phyloP scores from a whole-genome alignment of 2,329 filamentous ascomycete genomes.

The Ophiosphaerella korrae region DNA sequence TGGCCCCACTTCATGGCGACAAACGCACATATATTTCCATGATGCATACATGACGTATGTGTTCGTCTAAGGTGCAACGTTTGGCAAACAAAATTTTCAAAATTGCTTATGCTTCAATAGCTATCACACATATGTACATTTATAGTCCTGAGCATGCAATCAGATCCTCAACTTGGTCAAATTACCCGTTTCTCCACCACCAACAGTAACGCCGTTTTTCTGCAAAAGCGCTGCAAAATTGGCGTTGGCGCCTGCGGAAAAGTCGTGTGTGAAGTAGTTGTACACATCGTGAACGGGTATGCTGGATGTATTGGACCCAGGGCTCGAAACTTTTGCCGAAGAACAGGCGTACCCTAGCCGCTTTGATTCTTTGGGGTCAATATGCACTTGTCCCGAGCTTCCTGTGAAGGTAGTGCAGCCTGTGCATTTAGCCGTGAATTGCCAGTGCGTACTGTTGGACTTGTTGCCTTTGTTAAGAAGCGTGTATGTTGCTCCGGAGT shows the following conservation, averaged over 20 bases:
- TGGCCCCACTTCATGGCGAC: no score
- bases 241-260: slow-evolving; percentile 28
- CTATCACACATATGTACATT: neutral
- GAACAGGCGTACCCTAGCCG: slow-evolving; percentile 34
- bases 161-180: neutral
- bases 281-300: slow-evolving; percentile 36
- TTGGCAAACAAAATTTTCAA: slow-evolving; percentile 3
- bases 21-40: no score
- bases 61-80: neutral
- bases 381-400: slow-evolving; percentile 13
- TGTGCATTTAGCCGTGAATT: slow-evolving; percentile 36
- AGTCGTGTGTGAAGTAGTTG: slow-evolving; percentile 39
- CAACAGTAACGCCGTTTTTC: slow-evolving; percentile 26
- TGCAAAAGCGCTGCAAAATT: slow-evolving; percentile 30
- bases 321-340: slow-evolving; percentile 22
- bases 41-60: neutral
- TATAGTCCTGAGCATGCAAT: neutral
- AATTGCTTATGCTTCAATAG: neutral
- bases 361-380: slow-evolving; percentile 27
- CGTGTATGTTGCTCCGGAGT: slow-evolving; percentile 31
- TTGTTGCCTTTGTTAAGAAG: slow-evolving; percentile 32
- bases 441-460: slow-evolving; percentile 39
- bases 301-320: slow-evolving; percentile 23
- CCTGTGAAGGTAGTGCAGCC: slow-evolving; percentile 36
- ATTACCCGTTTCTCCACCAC: slow-evolving; percentile 3